Percentiles rank a stretch among this genome's conserved stretches.
phyloP scores from a whole-genome alignment of 768 basidiomycete species.

The Mycena alexandri region DNA sequence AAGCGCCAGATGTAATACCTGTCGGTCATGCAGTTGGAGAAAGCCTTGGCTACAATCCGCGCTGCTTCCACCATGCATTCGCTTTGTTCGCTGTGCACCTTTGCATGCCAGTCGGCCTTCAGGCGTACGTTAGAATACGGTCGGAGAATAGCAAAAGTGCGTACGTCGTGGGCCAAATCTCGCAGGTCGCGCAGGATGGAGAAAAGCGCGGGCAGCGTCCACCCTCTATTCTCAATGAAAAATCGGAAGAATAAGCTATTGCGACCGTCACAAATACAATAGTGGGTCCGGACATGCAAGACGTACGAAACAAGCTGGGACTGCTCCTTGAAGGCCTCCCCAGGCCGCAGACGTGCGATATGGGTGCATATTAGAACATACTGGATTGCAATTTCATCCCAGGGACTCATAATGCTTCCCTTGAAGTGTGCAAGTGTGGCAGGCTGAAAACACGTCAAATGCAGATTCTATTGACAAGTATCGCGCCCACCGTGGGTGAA shows the following conservation, averaged over 20 bases:
- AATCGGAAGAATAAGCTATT: conserved; percentile 80
- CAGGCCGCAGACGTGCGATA: conserved; percentile 73
- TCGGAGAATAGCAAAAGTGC: conserved; percentile 27
- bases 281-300: conserved; percentile 3
- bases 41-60: conserved; percentile 88
- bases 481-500: conserved; percentile 59
- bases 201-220: conserved; percentile 89
- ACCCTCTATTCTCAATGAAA: conserved; percentile 85
- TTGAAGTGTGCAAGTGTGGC: conserved; percentile 61
- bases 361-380: conserved; percentile 83
- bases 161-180: conserved; percentile 88
- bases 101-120: conserved; percentile 75
- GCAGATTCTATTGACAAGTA: conserved; percentile 24
- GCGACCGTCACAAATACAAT: conserved; percentile 9
- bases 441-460: conserved; percentile 28
- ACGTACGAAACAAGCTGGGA: conserved; percentile 82
- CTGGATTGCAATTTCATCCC: conserved; percentile 89
- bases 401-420: conserved; percentile 77
- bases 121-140: not conserved
- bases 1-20: conserved; percentile 42
- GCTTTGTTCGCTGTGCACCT: conserved; percentile 65
- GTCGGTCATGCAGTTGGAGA: conserved; percentile 90
- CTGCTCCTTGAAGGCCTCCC: conserved; percentile 87
- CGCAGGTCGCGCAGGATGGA: conserved; percentile 85
- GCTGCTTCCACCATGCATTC: conserved; percentile 91